A percentile compares a stretch with the other conserved stretches of the same genome.
Evolutionary conservation across 306 rosid genomes (phyloP).

Genomic region (Crotalaria pallida): DNA sequence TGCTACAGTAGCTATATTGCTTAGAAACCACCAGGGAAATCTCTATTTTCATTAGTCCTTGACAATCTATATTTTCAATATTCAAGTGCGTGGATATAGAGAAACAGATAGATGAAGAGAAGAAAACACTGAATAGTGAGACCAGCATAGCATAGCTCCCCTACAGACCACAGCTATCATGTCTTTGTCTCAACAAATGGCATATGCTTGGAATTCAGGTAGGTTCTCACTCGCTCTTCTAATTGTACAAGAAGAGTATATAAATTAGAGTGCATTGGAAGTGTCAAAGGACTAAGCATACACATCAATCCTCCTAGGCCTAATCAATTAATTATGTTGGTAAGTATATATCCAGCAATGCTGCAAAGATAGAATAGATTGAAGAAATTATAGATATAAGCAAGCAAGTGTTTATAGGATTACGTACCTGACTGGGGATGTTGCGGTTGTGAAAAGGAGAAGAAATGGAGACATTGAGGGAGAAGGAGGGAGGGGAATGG

Average conservation of each 20-base stretch:
- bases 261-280: neutral
- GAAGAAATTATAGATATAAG: too few species aligned
- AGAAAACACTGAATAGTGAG: too few species aligned
- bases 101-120: neutral
- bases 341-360: too few species aligned
- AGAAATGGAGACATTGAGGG: conserved; percentile 43
- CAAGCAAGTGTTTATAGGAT: too few species aligned
- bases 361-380: too few species aligned
- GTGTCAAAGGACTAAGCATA: neutral
- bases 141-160: too few species aligned
- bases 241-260: neutral
- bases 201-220: neutral
- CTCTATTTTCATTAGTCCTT: neutral
- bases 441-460: conserved; percentile 61
- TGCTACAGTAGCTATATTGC: neutral
- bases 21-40: neutral
- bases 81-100: too few species aligned
- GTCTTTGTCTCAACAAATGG: neutral
- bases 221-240: neutral
- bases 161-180: neutral
- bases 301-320: neutral
- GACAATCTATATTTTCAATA: too few species aligned
- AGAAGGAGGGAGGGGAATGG: conserved; percentile 56
- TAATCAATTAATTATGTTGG: neutral
- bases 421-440: conserved; percentile 74